These are phyloP conservation scores for Plasmodium falciparum DNA, from an alignment of 169 alveolate genomes.

Conservation along the genomic window DNA sequence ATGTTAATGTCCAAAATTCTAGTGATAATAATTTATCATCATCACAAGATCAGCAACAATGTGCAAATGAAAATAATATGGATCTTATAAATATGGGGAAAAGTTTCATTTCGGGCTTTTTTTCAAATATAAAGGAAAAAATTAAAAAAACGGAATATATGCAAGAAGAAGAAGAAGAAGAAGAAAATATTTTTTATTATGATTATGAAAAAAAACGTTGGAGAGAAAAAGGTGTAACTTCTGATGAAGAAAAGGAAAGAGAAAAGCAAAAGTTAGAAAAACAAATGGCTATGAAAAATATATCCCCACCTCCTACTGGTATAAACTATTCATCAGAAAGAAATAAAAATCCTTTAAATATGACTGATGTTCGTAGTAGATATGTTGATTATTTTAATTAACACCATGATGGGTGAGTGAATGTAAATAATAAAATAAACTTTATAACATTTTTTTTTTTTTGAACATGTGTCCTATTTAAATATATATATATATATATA, in stretches of 20 bases:
- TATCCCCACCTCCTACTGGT: constrained; percentile 49
- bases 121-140: constrained; percentile 65
- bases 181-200: constrained; percentile 73
- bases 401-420: not conserved
- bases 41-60: not conserved
- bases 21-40: no score
- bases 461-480: no score
- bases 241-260: constrained; percentile 73
- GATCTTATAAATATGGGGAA: constrained; percentile 65
- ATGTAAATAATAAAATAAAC: no score
- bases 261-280: constrained; percentile 33
- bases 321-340: not conserved
- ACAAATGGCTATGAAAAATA: constrained; percentile 64
- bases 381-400: constrained; percentile 72
- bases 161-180: constrained; percentile 38
- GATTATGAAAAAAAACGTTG: constrained; percentile 75
- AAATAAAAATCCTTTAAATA: constrained; percentile 37
- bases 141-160: constrained; percentile 27
- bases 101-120: constrained; percentile 47
- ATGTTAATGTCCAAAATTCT: no score
- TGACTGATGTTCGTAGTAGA: constrained; percentile 62
- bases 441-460: no score
- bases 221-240: constrained; percentile 76
- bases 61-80: constrained; percentile 21
- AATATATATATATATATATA: no score